Evolutionary conservation across 1,284 basidiomycete species (phyloP).

Genomic region (Puccinia novopanici): DNA sequence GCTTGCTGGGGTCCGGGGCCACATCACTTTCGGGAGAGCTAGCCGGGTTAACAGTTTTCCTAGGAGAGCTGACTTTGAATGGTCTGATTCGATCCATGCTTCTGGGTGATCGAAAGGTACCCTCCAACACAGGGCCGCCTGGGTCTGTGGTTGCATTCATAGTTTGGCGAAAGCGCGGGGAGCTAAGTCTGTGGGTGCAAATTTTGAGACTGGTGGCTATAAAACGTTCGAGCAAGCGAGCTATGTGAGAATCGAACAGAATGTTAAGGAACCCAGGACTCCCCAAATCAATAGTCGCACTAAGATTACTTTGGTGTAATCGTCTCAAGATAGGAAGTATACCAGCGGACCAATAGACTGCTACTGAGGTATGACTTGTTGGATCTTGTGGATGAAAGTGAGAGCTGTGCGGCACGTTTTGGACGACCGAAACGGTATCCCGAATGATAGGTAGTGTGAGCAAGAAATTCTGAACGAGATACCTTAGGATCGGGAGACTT

Average conservation of each 20-base stretch:
- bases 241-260: slow-evolving; percentile 24
- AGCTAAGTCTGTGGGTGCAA: background rate
- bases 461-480: slow-evolving; percentile 55
- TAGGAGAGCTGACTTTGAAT: background rate
- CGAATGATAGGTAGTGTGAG: slow-evolving; percentile 55
- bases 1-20: background rate
- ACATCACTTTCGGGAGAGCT: background rate
- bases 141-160: background rate
- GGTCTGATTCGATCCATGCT: background rate
- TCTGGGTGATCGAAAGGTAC: background rate
- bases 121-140: background rate
- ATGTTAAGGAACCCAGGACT: slow-evolving; percentile 46
- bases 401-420: background rate
- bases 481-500: slow-evolving; percentile 53
- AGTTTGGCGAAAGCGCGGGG: background rate
- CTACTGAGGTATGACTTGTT: background rate
- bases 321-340: slow-evolving; percentile 41
- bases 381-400: slow-evolving; percentile 22
- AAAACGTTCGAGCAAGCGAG: slow-evolving; percentile 28
- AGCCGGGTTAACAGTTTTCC: background rate
- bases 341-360: slow-evolving; percentile 44
- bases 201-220: slow-evolving; percentile 34
- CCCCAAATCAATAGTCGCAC: slow-evolving; percentile 39
- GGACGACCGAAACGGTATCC: slow-evolving; percentile 50
- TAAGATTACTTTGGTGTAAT: slow-evolving; percentile 48